phyloP scores from a whole-genome alignment of 257 asterid genomes.

The Solanum peruvianum region DNA sequence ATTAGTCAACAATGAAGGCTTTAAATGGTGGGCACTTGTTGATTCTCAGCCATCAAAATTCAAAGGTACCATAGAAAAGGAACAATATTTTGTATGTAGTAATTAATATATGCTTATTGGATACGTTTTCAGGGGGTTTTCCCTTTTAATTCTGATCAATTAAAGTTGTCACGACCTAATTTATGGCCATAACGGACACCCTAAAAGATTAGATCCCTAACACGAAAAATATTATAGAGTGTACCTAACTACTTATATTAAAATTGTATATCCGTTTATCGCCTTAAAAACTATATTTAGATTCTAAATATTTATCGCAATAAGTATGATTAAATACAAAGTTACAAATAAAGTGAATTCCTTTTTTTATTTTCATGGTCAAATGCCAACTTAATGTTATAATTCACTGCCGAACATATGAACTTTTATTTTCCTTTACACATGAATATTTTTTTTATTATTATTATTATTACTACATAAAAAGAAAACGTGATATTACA shows the following conservation, averaged over 20 bases:
- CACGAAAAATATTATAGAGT: not conserved
- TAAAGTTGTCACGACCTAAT: not conserved
- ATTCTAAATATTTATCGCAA: too few relatives aligned
- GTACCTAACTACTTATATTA: too few relatives aligned
- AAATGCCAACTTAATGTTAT: too few relatives aligned
- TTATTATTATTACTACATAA: too few relatives aligned
- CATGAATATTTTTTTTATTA: not conserved
- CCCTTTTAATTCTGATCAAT: not conserved
- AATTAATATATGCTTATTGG: not conserved
- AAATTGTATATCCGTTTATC: too few relatives aligned
- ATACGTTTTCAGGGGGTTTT: not conserved
- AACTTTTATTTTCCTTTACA: not conserved
- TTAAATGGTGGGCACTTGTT: not conserved
- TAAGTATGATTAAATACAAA: too few relatives aligned
- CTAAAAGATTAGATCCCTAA: not conserved
- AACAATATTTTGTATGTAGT: not conserved
- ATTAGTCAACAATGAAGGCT: not conserved
- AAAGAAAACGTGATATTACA: too few relatives aligned
- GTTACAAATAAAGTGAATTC: too few relatives aligned
- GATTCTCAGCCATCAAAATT: not conserved
- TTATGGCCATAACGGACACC: not conserved
- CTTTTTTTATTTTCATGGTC: too few relatives aligned
- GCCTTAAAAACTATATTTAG: too few relatives aligned
- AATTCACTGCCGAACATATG: not conserved
- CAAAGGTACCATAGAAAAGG: not conserved